Percentiles rank a stretch among this genome's conserved stretches.
phyloP scores from a whole-genome alignment of 179 eudicot species.

The Beta corolliflora region DNA sequence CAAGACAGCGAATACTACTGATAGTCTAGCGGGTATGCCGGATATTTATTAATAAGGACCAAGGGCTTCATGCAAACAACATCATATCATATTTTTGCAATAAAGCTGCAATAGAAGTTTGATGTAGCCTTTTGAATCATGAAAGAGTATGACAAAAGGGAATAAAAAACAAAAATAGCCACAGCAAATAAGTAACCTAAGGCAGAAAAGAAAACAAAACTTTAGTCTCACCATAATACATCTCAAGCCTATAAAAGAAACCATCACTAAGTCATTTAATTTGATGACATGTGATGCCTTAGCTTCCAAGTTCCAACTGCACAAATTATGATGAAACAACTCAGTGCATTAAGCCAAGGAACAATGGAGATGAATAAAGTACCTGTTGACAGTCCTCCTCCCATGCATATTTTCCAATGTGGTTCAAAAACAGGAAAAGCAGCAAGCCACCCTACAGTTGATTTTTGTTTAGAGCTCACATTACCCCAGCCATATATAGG shows the following conservation, averaged over 20 bases:
- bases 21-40: background rate
- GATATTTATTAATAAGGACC: no score
- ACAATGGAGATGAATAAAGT: conserved; percentile 7
- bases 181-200: background rate
- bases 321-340: background rate
- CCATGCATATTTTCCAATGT: conserved; percentile 99
- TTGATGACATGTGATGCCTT: background rate
- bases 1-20: background rate
- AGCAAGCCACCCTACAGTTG: conserved; percentile 99
- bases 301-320: conserved; percentile 5
- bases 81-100: no score
- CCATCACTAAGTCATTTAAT: background rate
- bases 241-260: background rate
- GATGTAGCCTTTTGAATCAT: background rate
- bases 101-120: background rate
- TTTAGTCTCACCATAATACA: background rate
- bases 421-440: conserved; percentile 98
- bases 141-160: background rate
- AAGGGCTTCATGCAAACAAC: background rate
- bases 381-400: conserved; percentile 96
- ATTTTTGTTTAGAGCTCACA: conserved; percentile 83
- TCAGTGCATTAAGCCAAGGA: conserved; percentile 1
- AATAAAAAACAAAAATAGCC: background rate
- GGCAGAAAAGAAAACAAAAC: background rate
- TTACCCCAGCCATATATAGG: conserved; percentile 97